Evolutionary conservation across 164 flowering plant species (phyloP).

Genomic region (Berberis thunbergii): DNA sequence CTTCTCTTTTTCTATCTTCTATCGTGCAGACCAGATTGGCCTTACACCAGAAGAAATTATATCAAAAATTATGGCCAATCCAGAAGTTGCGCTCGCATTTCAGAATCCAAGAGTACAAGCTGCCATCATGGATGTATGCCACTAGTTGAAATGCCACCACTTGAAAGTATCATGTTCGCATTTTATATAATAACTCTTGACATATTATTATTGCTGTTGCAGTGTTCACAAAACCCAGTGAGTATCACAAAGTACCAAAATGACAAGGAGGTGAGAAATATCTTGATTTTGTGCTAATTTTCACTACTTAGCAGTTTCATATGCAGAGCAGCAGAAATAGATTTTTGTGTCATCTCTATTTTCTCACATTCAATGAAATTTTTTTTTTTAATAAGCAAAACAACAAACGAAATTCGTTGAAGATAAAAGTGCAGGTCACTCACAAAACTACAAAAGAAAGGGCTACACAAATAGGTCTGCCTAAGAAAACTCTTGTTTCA

Average conservation of each 20-base stretch:
- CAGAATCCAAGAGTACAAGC: constrained; percentile 97
- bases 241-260: constrained; percentile 87
- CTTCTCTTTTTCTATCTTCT: background rate
- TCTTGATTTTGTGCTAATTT: background rate
- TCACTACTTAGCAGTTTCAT: background rate
- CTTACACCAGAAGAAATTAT: constrained; percentile 93
- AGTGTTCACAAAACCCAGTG: constrained; percentile 90
- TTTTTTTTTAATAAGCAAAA: too few relatives aligned
- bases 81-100: constrained; percentile 93
- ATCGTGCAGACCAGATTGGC: constrained; percentile 78
- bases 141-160: background rate
- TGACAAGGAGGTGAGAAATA: constrained; percentile 75
- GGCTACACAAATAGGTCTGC: too few relatives aligned
- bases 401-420: too few relatives aligned
- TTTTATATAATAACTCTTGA: constrained; percentile 3
- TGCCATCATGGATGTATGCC: constrained; percentile 93
- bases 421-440: too few relatives aligned
- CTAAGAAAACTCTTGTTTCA: too few relatives aligned
- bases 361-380: background rate
- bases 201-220: constrained; percentile 24
- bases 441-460: too few relatives aligned
- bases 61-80: constrained; percentile 92
- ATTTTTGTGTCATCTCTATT: background rate
- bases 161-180: background rate
- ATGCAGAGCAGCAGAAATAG: too few relatives aligned